Evolutionary conservation across 768 basidiomycete genomes (phyloP).

Genomic region (Mycena galopus): DNA sequence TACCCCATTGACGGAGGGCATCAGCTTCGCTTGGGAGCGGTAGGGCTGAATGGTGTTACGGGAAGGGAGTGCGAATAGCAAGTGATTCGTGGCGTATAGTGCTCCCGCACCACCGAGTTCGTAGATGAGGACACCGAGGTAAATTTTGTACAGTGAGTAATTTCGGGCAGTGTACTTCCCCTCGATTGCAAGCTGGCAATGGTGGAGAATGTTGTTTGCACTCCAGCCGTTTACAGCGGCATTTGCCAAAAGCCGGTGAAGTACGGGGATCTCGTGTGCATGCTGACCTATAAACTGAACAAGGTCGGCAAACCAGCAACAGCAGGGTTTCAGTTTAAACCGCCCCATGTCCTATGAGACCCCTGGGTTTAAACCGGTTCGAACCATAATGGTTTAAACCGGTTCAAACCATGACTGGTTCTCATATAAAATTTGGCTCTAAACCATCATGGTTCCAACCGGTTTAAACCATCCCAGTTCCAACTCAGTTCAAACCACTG

Average conservation of each 20-base stretch:
- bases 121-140: conserved; percentile 15
- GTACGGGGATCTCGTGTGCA: background rate
- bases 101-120: conserved; percentile 11
- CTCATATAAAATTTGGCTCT: too few species aligned
- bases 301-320: background rate
- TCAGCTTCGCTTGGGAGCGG: background rate
- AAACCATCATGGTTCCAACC: too few species aligned
- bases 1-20: background rate
- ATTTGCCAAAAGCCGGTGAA: too few species aligned
- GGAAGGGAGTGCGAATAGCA: conserved; percentile 1
- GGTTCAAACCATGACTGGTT: too few species aligned
- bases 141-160: conserved; percentile 10
- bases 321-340: too few species aligned
- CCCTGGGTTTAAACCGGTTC: too few species aligned
- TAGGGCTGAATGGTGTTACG: conserved; percentile 13
- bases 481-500: too few species aligned
- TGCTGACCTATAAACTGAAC: background rate
- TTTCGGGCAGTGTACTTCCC: conserved; percentile 7
- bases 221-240: background rate
- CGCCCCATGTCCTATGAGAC: too few species aligned
- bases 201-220: background rate
- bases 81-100: conserved; percentile 12
- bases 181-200: background rate
- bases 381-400: too few species aligned
- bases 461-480: too few species aligned